Base-by-base conservation (phyloP, 139 green algal genomes). In the Chlorella vulgaris region DNA sequence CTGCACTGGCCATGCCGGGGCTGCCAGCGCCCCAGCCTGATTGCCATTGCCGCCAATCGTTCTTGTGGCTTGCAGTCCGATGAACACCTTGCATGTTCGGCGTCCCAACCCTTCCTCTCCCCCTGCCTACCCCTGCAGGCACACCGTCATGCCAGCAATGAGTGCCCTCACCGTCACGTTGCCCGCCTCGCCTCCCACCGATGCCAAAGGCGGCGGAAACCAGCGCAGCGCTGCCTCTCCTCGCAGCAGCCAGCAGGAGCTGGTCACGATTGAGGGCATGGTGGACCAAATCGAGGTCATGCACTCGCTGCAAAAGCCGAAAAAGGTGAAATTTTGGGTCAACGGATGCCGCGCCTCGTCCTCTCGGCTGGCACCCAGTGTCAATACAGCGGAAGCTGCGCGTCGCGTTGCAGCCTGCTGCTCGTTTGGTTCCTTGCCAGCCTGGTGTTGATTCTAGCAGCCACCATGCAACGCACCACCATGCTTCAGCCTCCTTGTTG, bases 211-310 rank as follows among this genome's bases (percentile, higher is more conserved):
- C 47, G 47, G 47, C 47, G 47, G 47, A 58, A 58, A 15, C 47
- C 10, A 58, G 47, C 18, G 22, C 18, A n/a, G 28, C 28, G 63
- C n/a, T 33, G 62, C 6, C 63, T 60, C 6, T 31, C 61, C n/a
- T 42, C 22, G 35, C 43, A 29, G 13, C 29, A n/a, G 51, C 66
- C 74, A 66, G 40, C 40, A 7, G 22, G 82, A 81, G 74, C 66
- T 31, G 69, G 84, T 94, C 10, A 95, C 87, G 43, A 93, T 99
- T n/a, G 77, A 80, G 4, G 88, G 81, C 19, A 92, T 99, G 33
- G 67, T 88, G 70, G 94, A 99, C 83, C 82, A 92, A n/a, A 88
- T 98, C 8, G 65, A 91, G 63, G 81, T 98, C 21, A 89, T 99
- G 86, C 21, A 60, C 13, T 96, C 90, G 31, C 84, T 98, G 69